phyloP scores from a whole-genome alignment of 129 eudicot genomes.

The Pseudognaphalium luteoalbum region DNA sequence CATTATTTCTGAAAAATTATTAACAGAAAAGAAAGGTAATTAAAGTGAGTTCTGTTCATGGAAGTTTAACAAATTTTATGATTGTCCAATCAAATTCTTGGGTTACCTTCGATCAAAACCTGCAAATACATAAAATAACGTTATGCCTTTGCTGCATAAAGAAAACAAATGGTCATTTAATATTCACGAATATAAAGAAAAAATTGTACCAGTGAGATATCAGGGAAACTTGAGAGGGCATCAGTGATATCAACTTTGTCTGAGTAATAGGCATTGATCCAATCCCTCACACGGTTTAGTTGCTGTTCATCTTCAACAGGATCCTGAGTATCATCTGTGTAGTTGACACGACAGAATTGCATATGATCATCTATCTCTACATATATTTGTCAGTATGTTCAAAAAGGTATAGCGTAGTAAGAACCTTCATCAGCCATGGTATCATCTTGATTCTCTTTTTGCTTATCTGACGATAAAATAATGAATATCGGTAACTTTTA shows the following conservation, averaged over 20 bases:
- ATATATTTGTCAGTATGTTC: neutral
- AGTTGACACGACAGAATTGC: constrained; percentile 17
- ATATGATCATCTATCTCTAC: neutral
- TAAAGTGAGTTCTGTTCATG: neutral
- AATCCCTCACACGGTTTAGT: constrained; percentile 69
- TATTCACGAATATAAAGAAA: constrained; percentile 4
- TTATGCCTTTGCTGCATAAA: constrained; percentile 15
- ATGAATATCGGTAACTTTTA: constrained; percentile 3
- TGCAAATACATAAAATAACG: constrained; percentile 39
- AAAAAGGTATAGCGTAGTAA: constrained; percentile 7
- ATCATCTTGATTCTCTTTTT: constrained; percentile 43
- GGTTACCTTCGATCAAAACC: constrained; percentile 87
- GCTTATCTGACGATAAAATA: constrained; percentile 49
- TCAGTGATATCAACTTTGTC: constrained; percentile 65
- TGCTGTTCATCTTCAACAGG: constrained; percentile 87
- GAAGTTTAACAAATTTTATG: neutral
- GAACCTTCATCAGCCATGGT: constrained; percentile 65
- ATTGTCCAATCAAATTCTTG: constrained; percentile 19
- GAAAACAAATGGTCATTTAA: neutral
- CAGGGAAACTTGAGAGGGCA: constrained; percentile 86
- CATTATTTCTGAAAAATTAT: constrained; percentile 59
- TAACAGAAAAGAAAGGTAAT: neutral
- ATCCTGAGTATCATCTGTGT: constrained; percentile 89
- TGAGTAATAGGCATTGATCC: constrained; percentile 73
- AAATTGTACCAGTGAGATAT: constrained; percentile 66